Base-by-base conservation (phyloP, 306 rosid species). In the Lathyrus sativus region DNA sequence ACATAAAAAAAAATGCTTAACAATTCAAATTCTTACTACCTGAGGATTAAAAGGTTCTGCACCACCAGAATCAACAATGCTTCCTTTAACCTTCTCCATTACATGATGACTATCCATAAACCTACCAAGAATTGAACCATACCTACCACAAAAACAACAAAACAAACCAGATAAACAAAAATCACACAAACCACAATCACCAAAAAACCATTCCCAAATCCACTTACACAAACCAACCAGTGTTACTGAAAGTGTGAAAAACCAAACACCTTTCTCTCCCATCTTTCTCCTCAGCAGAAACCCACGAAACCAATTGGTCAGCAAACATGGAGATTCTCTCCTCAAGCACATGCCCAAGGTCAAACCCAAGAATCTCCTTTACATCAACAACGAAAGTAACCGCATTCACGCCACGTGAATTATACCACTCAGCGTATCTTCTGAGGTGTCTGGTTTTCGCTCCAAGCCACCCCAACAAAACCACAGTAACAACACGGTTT, bases 201-300 rank as follows among this genome's bases (percentile, higher is more conserved):
- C 42, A 37, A 66, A 61, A 2, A 15, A 58, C 3, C 5, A 76
- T 26, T 59, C 48, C 43, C 7, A 6, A 73, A 53, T 43, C 43
- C 17, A 75, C 92, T 66, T 87, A 92, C 96, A 80, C 85, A 82
- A 93, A 81, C 97, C 97, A 93, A 79, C 98, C 98, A 11, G 97
- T 93, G 43, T 90, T 90, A 84, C 98, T 90, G 64, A 93, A 93
- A 68, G 86, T 79, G 67, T 93, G 98, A 71, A 93, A 90, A 45
- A 90, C 71, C 87, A 93, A 65, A 60, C 74, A 78, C 54, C 90
- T 86, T 59, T 88, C 87, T 39, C 85, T 83, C 7, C 95, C 89
- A 41, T 62, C 85, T 38, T 78, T 78, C 55, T 81, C 91, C 41
- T 65, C 44, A 11, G 62, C 68, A 13, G 89, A 85, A 0, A 85